Evolutionary conservation across 345 rosid species (phyloP), one percentile per base, ranked within the genome.

Genomic region (Ceriops tagal): DNA sequence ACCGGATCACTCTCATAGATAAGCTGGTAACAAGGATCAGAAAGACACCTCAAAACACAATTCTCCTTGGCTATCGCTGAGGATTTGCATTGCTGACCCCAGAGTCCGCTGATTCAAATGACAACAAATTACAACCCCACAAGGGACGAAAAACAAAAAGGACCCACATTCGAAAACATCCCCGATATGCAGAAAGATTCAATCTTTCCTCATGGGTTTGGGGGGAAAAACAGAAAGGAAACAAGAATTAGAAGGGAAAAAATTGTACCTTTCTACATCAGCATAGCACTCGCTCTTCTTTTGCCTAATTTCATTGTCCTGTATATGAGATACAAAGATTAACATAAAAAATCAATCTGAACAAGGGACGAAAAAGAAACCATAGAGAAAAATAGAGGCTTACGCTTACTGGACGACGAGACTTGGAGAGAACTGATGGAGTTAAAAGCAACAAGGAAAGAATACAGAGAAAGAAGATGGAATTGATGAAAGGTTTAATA

Each of bases 1-100:
- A 91, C 97, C 51, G 92, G 97, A 69, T 89, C 95, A 26, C 92
- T 86, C 80, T 86, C 92, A 20, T 91, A 91, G 20, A 91, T 69
- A 68, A 87, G 87, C 60, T 87, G 78, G 67, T 88, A 89, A 74
- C 97, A 91, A 72, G 79, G 58, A 0, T 88, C 86, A 72, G 97
- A 91, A 74, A 89, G 91, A 46, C 97, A 91, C 61, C 80, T 79
- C 80, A 91, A 73, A 18, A 86, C 97, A 77, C 97, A 91, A 57
- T 91, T 91, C 83, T 89, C 97, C 72, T 83, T 87, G 0, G 87
- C 85, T 52, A 85, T 68, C 71, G 70, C 27, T 8, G 97, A 88
- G 31, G 88, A 79, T 75, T 86, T 87, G 82, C 97, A 91, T 53
- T 75, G 84, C 74, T 74, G 81, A 60, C 97, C 97, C 97, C 97